Base-by-base conservation (phyloP, 2,329 filamentous ascomycete species). In the Metarhizium rileyi region DNA sequence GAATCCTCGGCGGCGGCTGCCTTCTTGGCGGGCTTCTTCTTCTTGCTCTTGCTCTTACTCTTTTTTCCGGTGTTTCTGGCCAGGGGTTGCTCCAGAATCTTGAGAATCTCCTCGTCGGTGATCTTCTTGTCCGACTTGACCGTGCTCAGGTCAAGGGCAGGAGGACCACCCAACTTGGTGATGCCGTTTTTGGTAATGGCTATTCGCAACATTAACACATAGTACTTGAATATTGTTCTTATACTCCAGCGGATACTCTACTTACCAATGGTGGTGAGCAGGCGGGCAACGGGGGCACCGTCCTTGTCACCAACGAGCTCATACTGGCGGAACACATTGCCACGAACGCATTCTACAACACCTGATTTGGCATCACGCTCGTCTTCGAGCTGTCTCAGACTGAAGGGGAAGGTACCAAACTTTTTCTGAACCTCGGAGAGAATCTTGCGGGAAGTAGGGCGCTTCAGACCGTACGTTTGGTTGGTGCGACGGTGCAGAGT, bases 71-170 rank as follows among this genome's bases (percentile, higher is more conserved):
- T 90, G 73, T 87, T 87, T 72, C 87, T 88, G 57, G 84, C 76
- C 60, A 95, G 72, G 28, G 91, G 91, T 69, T 87, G 87, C 72
- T 93, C 90, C 47, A 98, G 79, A 56, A 97, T 91, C 77, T 93
- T 88, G 60, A 97, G 82, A 57, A 98, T 78, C 73, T 97, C 91
- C 74, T 95, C 89, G 57, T 97, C 91, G 57, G 83, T 85, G 63
- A 98, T 95, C 80, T 96, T 96, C 81, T 97, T 97, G 70, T 97
- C 90, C 30, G 88, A 85, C 80, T 95, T 86, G 77, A 85, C 81
- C 75, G 90, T 90, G 65, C 77, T 80, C 54, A 93, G 67, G 64
- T 97, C 89, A 55, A 86, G 77, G 22, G 83, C 68, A 54, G 87
- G 82, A 30, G 93, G 84, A 25, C 80, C 84, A 61, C 88, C 84